These are phyloP conservation scores for Hemisphaericaspora xylanilytica DNA, from an alignment of 1,139 yeast species.

Conservation along the genomic window DNA sequence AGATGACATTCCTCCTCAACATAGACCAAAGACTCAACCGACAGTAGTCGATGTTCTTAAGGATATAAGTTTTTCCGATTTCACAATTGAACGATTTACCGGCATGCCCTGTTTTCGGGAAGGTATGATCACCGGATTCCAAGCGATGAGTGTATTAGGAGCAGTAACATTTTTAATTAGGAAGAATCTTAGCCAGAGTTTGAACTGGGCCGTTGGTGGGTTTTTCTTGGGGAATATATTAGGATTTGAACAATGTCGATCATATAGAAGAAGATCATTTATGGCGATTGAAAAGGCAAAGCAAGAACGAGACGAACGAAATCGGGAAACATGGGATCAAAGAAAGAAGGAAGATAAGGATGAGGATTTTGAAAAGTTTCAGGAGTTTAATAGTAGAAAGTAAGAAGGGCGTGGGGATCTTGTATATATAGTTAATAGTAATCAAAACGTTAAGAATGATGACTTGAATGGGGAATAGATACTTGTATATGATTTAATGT, in stretches of 20 bases:
- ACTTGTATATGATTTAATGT: no score
- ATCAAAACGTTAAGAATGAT: no score
- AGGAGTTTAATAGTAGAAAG: slow-evolving; percentile 18
- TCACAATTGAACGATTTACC: slow-evolving; percentile 52
- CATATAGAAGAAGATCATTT: slow-evolving; percentile 60
- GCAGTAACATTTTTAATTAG: slow-evolving; percentile 69
- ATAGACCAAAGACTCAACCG: slow-evolving; percentile 15
- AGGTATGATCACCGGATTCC: slow-evolving; percentile 83
- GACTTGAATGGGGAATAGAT: no score
- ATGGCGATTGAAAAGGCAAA: slow-evolving; percentile 63
- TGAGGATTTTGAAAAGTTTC: slow-evolving; percentile 29
- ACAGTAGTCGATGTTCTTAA: slow-evolving; percentile 33
- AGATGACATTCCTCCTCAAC: slow-evolving; percentile 26
- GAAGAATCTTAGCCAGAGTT: slow-evolving; percentile 57
- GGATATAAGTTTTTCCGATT: slow-evolving; percentile 45
- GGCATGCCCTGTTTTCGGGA: slow-evolving; percentile 87
- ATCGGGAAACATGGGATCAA: slow-evolving; percentile 27
- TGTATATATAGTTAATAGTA: no score
- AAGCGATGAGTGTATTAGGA: slow-evolving; percentile 79
- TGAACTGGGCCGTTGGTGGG: slow-evolving; percentile 85
- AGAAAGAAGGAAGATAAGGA: slow-evolving; percentile 15
- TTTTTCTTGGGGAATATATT: slow-evolving; percentile 75
- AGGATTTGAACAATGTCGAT: slow-evolving; percentile 92
- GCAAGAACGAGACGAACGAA: slow-evolving; percentile 43
- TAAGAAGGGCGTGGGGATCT: slow-evolving; percentile 11